Evolutionary conservation across 768 basidiomycete genomes (phyloP), one percentile per base, ranked within the genome.

Genomic region (Lactarius quietus): DNA sequence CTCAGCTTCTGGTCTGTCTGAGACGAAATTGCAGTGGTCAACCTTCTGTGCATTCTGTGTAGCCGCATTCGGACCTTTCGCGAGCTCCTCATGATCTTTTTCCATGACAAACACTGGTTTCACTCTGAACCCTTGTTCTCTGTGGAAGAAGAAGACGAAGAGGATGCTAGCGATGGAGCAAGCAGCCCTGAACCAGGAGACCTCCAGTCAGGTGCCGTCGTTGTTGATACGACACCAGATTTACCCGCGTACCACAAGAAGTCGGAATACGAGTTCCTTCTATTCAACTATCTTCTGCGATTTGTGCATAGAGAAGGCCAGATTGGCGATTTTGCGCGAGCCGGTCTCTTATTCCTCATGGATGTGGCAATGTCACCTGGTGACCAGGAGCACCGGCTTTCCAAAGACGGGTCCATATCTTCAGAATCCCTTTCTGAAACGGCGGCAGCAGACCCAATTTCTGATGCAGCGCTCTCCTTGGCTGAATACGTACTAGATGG

Each of bases 1-100:
- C 39, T 31, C 35, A 8, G 33, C 28, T 4, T 28, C 26, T n/a
- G 28, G 36, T 57, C 56, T 31, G 20, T 61, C 65, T 75, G 28
- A 70, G 59, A 7, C 26, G 23, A 38, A 23, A 10, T 14, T 38
- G 1, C 71, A 97, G 88, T 98, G 76, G 94, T 97, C 67, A 92
- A 95, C 73, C 79, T 97, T 33, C 83, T 98, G 60, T 96, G 94
- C 77, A 92, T 91, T 66, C 76, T 98, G 38, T 96, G 95, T 81
- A 94, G 91, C 71, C 85, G 94, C 53, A 97, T 98, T 73, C 84
- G 92, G 62, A 90, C 91, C 35, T 87, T 89, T 73, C 86, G 92
- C 43, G 92, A 95, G 71, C 80, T 98, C 2, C 85, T 98, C 43
- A 91, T 97, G 84, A 96, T 98, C 68, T 98, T 98, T 80, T 96